Conservation (phyloP, 2,329 filamentous ascomycete genomes). For the Ceratocystis cubensis region DNA sequence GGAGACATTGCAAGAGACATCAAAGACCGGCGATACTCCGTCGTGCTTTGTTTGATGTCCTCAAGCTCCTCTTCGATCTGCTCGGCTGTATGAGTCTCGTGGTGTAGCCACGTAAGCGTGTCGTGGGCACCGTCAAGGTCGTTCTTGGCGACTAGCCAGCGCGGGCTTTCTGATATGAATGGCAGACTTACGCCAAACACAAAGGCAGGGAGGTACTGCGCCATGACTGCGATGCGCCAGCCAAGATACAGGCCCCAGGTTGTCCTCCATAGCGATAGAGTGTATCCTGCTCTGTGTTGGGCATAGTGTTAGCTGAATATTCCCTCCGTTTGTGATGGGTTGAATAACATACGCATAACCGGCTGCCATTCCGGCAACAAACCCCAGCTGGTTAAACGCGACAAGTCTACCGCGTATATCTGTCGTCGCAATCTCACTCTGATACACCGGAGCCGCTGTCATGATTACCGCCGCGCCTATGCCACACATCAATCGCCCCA, state of each 20-base stretch:
- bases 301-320: slow-evolving; percentile 2
- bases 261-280: slow-evolving; percentile 40
- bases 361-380: slow-evolving; percentile 40
- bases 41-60: slow-evolving; percentile 34
- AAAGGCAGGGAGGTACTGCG: slow-evolving; percentile 40
- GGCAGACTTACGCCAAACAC: slow-evolving; percentile 40
- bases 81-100: slow-evolving; percentile 30
- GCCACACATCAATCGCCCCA: slow-evolving; percentile 41
- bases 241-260: slow-evolving; percentile 34
- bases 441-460: slow-evolving; percentile 45
- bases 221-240: slow-evolving; percentile 41
- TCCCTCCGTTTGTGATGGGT: not conserved
- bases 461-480: slow-evolving; percentile 43
- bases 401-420: slow-evolving; percentile 39
- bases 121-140: slow-evolving; percentile 32
- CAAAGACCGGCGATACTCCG: slow-evolving; percentile 25
- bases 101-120: slow-evolving; percentile 38
- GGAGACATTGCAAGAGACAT: slow-evolving; percentile 36
- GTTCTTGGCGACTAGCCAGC: slow-evolving; percentile 45
- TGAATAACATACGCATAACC: slow-evolving; percentile 39
- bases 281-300: slow-evolving; percentile 41
- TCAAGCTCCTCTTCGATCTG: slow-evolving; percentile 34
- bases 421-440: slow-evolving; percentile 32
- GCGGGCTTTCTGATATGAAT: slow-evolving; percentile 43
- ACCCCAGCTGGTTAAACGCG: slow-evolving; percentile 47